Conservation (phyloP, 1,284 basidiomycete species). For the Cryptococcus neoformans region DNA sequence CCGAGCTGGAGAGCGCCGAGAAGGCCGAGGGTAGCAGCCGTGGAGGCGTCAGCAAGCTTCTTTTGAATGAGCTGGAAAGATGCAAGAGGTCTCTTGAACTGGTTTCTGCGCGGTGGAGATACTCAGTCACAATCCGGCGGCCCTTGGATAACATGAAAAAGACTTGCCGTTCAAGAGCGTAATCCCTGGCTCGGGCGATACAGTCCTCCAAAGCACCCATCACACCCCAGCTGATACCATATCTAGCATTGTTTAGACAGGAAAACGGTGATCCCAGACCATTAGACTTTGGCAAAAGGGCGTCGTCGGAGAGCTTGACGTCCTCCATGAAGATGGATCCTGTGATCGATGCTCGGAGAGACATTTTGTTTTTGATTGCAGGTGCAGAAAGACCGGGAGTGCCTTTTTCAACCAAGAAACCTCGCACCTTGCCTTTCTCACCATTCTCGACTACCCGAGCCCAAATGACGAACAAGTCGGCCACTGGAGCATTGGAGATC, state of each 20-base stretch:
- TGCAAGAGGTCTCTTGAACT: conserved; percentile 85
- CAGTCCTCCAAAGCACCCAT: conserved; percentile 96
- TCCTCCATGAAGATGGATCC: conserved; percentile 93
- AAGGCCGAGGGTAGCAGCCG: conserved; percentile 78
- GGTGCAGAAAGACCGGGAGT: conserved; percentile 80
- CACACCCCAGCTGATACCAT: conserved; percentile 88
- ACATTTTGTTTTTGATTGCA: conserved; percentile 88
- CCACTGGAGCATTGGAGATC: conserved; percentile 88
- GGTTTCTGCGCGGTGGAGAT: conserved; percentile 52
- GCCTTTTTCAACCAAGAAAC: conserved; percentile 90
- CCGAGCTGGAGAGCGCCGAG: conserved; percentile 77
- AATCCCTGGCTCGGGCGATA: conserved; percentile 70
- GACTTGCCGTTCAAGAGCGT: conserved; percentile 75
- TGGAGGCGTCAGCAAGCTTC: conserved; percentile 91
- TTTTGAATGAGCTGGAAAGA: conserved; percentile 96
- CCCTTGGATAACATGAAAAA: not conserved
- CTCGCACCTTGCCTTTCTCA: conserved; percentile 72
- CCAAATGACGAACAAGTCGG: conserved; percentile 88
- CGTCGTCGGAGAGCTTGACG: conserved; percentile 66
- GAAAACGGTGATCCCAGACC: conserved; percentile 83
- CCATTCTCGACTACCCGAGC: conserved; percentile 53
- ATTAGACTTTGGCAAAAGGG: conserved; percentile 68
- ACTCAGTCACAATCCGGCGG: not conserved
- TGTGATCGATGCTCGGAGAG: conserved; percentile 83
- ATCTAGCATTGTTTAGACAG: conserved; percentile 87